Evolutionary conservation across 768 basidiomycete genomes (phyloP).

Genomic region (Trametes cinnabarina): DNA sequence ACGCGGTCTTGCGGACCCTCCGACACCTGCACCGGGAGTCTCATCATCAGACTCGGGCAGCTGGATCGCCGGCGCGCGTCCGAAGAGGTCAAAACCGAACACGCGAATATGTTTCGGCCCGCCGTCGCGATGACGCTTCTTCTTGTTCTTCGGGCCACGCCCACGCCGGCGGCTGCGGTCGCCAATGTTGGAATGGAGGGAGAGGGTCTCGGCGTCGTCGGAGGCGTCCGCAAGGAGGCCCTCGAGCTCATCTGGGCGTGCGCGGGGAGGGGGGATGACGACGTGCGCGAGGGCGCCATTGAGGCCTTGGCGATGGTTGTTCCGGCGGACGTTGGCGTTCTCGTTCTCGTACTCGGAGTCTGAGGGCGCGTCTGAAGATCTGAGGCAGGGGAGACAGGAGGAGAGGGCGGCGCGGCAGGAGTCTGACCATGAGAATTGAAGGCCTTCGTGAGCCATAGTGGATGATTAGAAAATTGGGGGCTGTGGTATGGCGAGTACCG

Average conservation of each 20-base stretch:
- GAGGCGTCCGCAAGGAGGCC: constrained; percentile 47
- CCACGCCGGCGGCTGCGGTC: constrained; percentile 22
- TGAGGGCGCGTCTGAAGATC: constrained; percentile 32
- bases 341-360: constrained; percentile 33
- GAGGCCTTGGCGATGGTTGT: constrained; percentile 12
- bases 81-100: constrained; percentile 69
- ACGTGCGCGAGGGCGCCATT: constrained; percentile 10
- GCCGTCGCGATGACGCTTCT: constrained; percentile 18
- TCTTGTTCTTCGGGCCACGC: constrained; percentile 29
- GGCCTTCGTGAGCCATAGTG: constrained; percentile 14
- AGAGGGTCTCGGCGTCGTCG: constrained; percentile 61
- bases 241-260: constrained; percentile 46
- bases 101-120: constrained; percentile 46
- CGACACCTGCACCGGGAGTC: constrained; percentile 1
- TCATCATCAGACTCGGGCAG: constrained; percentile 53
- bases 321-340: constrained; percentile 12
- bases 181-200: constrained; percentile 63
- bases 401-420: constrained; percentile 54
- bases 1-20: constrained; percentile 2
- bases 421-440: constrained; percentile 62
- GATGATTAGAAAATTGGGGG: too few species aligned
- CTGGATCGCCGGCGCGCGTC: constrained; percentile 52
- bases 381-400: constrained; percentile 60
- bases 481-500: too few species aligned
- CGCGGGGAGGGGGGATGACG: constrained; percentile 23